Percentiles rank a stretch among this genome's conserved stretches.
These are phyloP conservation scores for Claviceps fusiformis DNA, from an alignment of 2,329 filamentous ascomycete genomes.

Conservation along the genomic window DNA sequence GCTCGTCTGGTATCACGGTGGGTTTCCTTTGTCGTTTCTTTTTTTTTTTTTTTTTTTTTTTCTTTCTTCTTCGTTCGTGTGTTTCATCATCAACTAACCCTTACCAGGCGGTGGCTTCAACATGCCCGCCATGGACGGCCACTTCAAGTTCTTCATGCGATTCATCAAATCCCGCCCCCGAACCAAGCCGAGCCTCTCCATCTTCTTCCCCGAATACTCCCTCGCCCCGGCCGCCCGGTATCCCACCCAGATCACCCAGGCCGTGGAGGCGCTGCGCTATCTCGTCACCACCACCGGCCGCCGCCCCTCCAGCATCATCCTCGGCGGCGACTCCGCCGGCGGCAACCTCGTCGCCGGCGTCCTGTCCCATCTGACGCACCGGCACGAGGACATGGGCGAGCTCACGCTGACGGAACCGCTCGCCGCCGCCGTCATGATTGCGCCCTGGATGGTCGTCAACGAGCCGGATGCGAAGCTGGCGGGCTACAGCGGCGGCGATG, in stretches of 20 bases:
- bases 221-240: slow-evolving; percentile 9
- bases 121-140: slow-evolving; percentile 7
- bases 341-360: slow-evolving; percentile 9
- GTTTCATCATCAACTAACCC: no score
- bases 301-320: slow-evolving; percentile 5
- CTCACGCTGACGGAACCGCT: slow-evolving; percentile 7
- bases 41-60: no score
- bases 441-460: slow-evolving; percentile 9
- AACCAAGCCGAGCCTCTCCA: slow-evolving; percentile 5
- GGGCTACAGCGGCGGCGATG: slow-evolving; percentile 7
- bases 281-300: slow-evolving; percentile 4
- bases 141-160: slow-evolving; percentile 8
- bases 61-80: no score
- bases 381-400: slow-evolving; percentile 7
- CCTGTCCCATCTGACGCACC: slow-evolving; percentile 10
- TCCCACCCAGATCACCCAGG: slow-evolving; percentile 10
- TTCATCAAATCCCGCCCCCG: slow-evolving; percentile 6
- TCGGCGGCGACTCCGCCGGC: slow-evolving; percentile 11
- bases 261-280: slow-evolving; percentile 9
- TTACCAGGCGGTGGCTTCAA: slow-evolving; percentile 10
- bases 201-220: slow-evolving; percentile 10
- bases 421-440: slow-evolving; percentile 5
- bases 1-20: slow-evolving; percentile 12
- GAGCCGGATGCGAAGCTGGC: neutral
- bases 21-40: neutral